Evolutionary conservation across 768 basidiomycete genomes (phyloP), one percentile per base, ranked within the genome.

Genomic region (Leccinum broughii): DNA sequence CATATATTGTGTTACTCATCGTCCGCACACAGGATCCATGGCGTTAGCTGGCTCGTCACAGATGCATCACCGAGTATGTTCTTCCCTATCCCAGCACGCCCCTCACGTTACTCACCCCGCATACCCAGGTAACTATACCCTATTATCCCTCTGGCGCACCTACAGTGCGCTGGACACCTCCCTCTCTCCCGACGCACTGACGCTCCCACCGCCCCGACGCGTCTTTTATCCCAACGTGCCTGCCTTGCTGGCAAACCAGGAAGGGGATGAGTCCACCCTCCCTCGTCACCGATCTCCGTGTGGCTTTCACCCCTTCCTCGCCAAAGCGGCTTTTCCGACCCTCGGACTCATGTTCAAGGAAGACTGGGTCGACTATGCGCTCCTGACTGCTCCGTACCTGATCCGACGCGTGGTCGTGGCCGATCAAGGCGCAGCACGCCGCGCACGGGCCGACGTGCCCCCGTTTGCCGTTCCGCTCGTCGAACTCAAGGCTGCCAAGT

Each of bases 321-420:
- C 81, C 54, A 89, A 91, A 68, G 82, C 85, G 0, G 86, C 88
- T n/a, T 89, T 91, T 67, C 90, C 92, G 0, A 81, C 79, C 15
- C 80, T 89, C 62, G 83, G 80, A 2, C 73, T 87, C 55, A 82
- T 90, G 77, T 93, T 87, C 70, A 59, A 77, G 17, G 83, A 87
- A 59, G 93, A 95, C 67, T 93, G 92, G 84, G 78, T 82, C 51
- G 93, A 95, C 73, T 87, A 88, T 65, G 79, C 81, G 39, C 78
- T 81, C 59, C 83, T 92, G 66, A 78, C 80, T 20, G 80, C 85
- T 17, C 90, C 93, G 0, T 93, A 87, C 70, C 66, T 94, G 17
- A 75, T 92, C 56, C 88, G 90, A 64, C 86, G 92, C 11, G 77
- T 91, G 13, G 84, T 96, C 34, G 76, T 97, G 35, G 87, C 86